Percentiles rank a stretch among this genome's conserved stretches.
These are phyloP conservation scores for Botryotinia narcissicola DNA, from an alignment of 2,329 filamentous ascomycete genomes.

Conservation along the genomic window DNA sequence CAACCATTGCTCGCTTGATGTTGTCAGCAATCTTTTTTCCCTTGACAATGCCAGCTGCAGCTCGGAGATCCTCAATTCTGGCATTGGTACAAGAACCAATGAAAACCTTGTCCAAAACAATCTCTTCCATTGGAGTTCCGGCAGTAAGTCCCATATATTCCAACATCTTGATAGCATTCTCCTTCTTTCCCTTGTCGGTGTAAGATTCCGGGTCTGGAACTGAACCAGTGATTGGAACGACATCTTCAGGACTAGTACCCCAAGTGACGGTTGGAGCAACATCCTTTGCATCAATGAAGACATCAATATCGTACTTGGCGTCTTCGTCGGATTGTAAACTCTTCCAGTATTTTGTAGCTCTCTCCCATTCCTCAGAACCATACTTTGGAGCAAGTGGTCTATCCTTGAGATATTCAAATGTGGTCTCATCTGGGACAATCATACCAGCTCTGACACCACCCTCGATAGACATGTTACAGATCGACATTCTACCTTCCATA, in stretches of 20 bases:
- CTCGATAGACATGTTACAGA: conserved; percentile 99
- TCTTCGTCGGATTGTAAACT: conserved; percentile 80
- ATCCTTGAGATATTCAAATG: conserved; percentile 93
- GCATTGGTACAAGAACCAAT: conserved; percentile 98
- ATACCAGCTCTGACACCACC: conserved; percentile 92
- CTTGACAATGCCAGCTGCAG: conserved; percentile 80
- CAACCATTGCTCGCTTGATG: conserved; percentile 92
- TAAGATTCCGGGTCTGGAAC: conserved; percentile 92
- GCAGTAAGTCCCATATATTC: conserved; percentile 94
- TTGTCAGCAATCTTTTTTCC: conserved; percentile 85
- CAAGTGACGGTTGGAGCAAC: conserved; percentile 92
- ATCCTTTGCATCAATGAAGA: conserved; percentile 88
- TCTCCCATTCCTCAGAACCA: conserved; percentile 85
- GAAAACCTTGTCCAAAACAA: conserved; percentile 91
- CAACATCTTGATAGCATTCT: conserved; percentile 74
- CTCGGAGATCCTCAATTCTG: conserved; percentile 90
- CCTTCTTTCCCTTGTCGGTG: conserved; percentile 73
- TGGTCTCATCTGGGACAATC: conserved; percentile 91
- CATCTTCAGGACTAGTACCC: conserved; percentile 96
- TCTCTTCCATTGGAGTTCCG: conserved; percentile 88
- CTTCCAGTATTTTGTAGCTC: conserved; percentile 84
- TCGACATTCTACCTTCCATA: conserved; percentile 98
- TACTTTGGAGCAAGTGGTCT: conserved; percentile 79
- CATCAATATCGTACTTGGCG: conserved; percentile 85
- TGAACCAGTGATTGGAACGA: conserved; percentile 87